Evolutionary conservation across 106 monocot genomes (phyloP), one percentile per base, ranked within the genome.

Genomic region (Allium cepa): DNA sequence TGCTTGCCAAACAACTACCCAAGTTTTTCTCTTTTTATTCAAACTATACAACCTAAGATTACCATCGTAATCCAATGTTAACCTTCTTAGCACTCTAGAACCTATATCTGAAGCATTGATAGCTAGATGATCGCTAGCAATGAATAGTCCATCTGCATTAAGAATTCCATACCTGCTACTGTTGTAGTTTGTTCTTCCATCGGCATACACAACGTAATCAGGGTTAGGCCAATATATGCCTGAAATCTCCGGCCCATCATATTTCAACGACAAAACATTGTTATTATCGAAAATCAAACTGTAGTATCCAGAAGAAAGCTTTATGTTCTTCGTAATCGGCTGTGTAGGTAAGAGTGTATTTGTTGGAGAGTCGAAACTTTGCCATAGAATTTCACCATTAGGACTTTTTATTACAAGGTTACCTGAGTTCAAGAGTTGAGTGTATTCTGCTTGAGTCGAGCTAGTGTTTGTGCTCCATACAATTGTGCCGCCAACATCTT

Each of bases 41-140:
- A 84, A 57, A 56, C 87, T 91, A 63, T 91, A 84, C 7, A 86
- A 47, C 75, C 86, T 72, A 28, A 90, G 75, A 59, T 90, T 83
- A 16, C 90, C 90, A 72, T 90, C 86, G 28, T 71, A 71, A 50
- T 86, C 90, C 58, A 90, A 72, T 9, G 86, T 86, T 14, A 90
- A 52, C 47, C 80, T 69, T 59, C 86, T 68, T 7, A 10, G 64
- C 12, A 74, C 79, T 46, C 57, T 66, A 10, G 10, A n/a, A 57
- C 77, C 82, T 10, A 1, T 9, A 27, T 80, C 83, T 3, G 78
- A 67, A 50, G 82, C 74, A 17, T 49, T 63, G 76, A 76, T 78
- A 0, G 56, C n/a, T 2, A 77, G 26, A 8, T 26, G 10, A 73
- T 85, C 85, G 3, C 69, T 78, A 3, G 81, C 50, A 1, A 8